phyloP scores from a whole-genome alignment of 768 basidiomycete genomes.

The Boletales sp. region DNA sequence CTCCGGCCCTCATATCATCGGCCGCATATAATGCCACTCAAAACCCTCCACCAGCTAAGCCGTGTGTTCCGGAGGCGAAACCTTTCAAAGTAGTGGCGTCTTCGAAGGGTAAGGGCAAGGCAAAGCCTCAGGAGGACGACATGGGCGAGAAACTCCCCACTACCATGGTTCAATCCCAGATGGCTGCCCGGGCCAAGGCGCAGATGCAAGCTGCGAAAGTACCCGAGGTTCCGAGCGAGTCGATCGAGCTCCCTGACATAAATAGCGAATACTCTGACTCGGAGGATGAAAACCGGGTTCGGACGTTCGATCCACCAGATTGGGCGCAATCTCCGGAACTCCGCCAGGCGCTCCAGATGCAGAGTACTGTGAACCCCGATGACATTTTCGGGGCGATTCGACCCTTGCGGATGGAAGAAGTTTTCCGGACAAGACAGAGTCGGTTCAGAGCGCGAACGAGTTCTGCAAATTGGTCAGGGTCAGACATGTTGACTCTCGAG shows the following conservation, averaged over 20 bases:
- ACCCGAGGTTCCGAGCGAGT: constrained; percentile 62
- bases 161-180: constrained; percentile 59
- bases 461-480: constrained; percentile 94
- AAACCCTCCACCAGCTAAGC: constrained; percentile 30
- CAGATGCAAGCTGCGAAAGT: constrained; percentile 59
- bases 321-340: constrained; percentile 95
- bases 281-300: constrained; percentile 79
- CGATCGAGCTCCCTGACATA: constrained; percentile 91
- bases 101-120: constrained; percentile 50
- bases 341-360: constrained; percentile 69
- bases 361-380: constrained; percentile 86
- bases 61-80: constrained; percentile 31
- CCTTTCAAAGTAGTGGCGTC: constrained; percentile 35
- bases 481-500: constrained; percentile 78
- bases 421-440: constrained; percentile 77
- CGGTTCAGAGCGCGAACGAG: constrained; percentile 88
- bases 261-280: constrained; percentile 97
- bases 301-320: constrained; percentile 69
- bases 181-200: constrained; percentile 68
- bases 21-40: constrained; percentile 39
- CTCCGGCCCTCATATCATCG: constrained; percentile 33
- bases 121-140: constrained; percentile 46
- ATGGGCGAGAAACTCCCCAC: constrained; percentile 51
- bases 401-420: constrained; percentile 87
- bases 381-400: constrained; percentile 89